Percentiles rank a stretch among this genome's conserved stretches.
These are phyloP conservation scores for Eutypella sp. DNA, from an alignment of 2,329 filamentous ascomycete species.

Conservation along the genomic window DNA sequence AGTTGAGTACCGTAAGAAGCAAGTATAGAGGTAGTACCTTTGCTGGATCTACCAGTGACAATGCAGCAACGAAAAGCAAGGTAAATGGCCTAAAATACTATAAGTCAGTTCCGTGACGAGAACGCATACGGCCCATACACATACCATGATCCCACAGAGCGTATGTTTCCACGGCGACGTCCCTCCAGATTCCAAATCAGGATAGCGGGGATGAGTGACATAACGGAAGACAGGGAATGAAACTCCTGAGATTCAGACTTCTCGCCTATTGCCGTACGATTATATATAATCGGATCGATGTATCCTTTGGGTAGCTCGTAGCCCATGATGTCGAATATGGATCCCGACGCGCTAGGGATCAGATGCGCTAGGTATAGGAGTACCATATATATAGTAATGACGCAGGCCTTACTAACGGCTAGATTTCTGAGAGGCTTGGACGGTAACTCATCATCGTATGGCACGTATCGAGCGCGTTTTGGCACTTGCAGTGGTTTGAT, in stretches of 20 bases:
- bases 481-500: not conserved
- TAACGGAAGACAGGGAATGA: not conserved
- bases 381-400: not conserved
- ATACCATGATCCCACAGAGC: not conserved
- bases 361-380: not conserved
- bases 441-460: not conserved
- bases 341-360: not conserved
- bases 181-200: not conserved
- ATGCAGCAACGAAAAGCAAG: not conserved
- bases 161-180: not conserved
- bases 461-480: not conserved
- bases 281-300: not conserved
- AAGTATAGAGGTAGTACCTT: not conserved
- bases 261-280: not conserved
- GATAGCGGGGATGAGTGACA: not conserved
- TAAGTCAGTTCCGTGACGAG: not conserved
- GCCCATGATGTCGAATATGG: not conserved
- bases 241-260: not conserved
- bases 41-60: not conserved
- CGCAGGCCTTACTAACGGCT: not conserved
- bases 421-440: not conserved
- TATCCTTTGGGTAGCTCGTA: not conserved
- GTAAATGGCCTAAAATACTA: not conserved
- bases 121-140: not conserved
- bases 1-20: not conserved